Evolutionary conservation across 2,329 filamentous ascomycete genomes (phyloP), one percentile per base, ranked within the genome.

Genomic region (Cercospora beticola): DNA sequence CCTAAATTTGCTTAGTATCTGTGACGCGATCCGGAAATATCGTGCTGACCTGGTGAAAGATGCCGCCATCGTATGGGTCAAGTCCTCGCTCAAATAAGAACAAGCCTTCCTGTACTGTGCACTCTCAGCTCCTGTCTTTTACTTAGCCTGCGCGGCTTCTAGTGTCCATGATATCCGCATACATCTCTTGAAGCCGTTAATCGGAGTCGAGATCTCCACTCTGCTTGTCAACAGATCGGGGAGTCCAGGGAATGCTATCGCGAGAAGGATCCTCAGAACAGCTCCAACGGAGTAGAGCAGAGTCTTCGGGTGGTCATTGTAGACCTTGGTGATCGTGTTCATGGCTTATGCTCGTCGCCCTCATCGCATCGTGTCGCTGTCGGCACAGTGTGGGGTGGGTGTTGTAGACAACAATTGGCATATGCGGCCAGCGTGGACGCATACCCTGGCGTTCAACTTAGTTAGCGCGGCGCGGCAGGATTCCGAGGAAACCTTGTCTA

Each of bases 131-230:
- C 69, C 71, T 75, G 70, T 62, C 57, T 64, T 21, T 18, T 46
- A 18, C 71, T 70, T 67, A 71, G 70, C 70, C 68, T 56, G 49
- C 33, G 6, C 26, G 31, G 31, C 40, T 62, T 58, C 66, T 40
- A 56, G 3, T 16, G 16, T 49, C 26, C 59, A 21, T 33, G 2
- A 3, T 46, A 21, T 31, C 26, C 57, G 33, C 90, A 81, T 86
- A 97, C 94, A 85, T 88, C 95, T 88, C 84, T 98, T 98, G 87
- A 97, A 99, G 86, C 94, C 97, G 75, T 93, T 97, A 58, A 98
- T 91, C 46, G 95, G 94, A 23, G 95, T 99, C 56, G 95, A 97
- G 76, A 99, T 91, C 84, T 99, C 95, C 76, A 97, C 95, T 78
- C 95, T 91, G 72, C 91, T 92, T 21, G 93, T 95, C 71, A 99